Evolutionary conservation across 2,329 filamentous ascomycete genomes (phyloP).

Genomic region (Cercospora beticola): DNA sequence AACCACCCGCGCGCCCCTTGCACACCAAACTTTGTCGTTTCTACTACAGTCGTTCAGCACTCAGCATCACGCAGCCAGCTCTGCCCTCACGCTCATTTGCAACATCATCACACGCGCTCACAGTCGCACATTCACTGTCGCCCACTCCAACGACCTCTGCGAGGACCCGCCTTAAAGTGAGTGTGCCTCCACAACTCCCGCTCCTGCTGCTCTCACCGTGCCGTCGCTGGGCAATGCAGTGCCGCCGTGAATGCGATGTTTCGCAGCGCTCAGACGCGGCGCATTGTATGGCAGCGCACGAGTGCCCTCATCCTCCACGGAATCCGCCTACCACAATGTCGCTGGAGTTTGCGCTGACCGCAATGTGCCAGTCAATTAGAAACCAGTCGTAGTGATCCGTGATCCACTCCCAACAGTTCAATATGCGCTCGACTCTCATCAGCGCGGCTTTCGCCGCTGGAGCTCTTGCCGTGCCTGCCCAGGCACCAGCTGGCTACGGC

Average conservation of each 20-base stretch:
- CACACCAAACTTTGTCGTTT: background rate
- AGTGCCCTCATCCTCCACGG: no score
- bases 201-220: no score
- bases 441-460: constrained; percentile 40
- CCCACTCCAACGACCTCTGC: constrained; percentile 12
- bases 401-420: constrained; percentile 14
- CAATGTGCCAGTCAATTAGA: constrained; percentile 11
- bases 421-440: constrained; percentile 29
- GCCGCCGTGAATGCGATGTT: background rate
- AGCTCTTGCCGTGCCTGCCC: constrained; percentile 38
- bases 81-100: constrained; percentile 20
- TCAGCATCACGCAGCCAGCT: constrained; percentile 16
- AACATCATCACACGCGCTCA: constrained; percentile 14
- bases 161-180: constrained; percentile 11
- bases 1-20: background rate
- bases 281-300: background rate
- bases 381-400: constrained; percentile 22
- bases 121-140: constrained; percentile 22
- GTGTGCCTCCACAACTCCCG: background rate
- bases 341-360: constrained; percentile 14
- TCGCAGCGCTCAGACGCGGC: background rate
- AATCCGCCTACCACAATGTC: no score
- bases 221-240: background rate
- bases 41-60: constrained; percentile 6
- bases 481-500: background rate